Evolutionary conservation across 2,329 filamentous ascomycete species (phyloP), one percentile per base, ranked within the genome.

Genomic region (Chaetomium sp.): DNA sequence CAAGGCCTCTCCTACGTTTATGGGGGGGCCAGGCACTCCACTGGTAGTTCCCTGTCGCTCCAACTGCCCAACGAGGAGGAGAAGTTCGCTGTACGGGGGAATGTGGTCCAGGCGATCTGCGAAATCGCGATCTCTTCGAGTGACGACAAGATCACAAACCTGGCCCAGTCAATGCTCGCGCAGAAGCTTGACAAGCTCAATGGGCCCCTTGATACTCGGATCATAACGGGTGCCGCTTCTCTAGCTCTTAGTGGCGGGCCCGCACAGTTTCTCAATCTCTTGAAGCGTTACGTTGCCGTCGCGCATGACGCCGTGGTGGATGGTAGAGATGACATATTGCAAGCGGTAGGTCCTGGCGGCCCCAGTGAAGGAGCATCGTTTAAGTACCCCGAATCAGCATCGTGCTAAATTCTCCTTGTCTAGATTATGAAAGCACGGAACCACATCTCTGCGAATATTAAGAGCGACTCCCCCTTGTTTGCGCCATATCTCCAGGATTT

Each of bases 121-220:
- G 86, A 85, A n/a, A 89, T 99, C 68, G 90, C 94, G 0, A 82
- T 80, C 27, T 85, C 82, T 55, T 91, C 86, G 67, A 81, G 87
- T 48, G 91, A 99, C 65, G 85, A 90, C 57, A 96, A 96, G 72
- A 95, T 99, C 53, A 94, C 88, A 6, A 91, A 91, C 5, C 76
- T 99, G 52, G 92, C 91, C 2, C 88, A 96, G 64, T 95, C 91
- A 0, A 96, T 99, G 85, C 82, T 99, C 32, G 74, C 96, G n/a
- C 94, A 99, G 67, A 97, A 99, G 70, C 82, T 97, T 56, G 86
- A 87, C 58, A 92, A 94, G 70, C 84, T 96, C 54, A 94, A 84
- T 66, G 78, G 82, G 57, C 75, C 80, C 4, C 88, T 96, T 2
- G 91, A 97, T 74, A 85, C 87, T 35, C 86, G 87, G 54, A 94